Base-by-base conservation (phyloP, 495 filamentous ascomycete genomes). In the Chlorociboria aeruginascens region DNA sequence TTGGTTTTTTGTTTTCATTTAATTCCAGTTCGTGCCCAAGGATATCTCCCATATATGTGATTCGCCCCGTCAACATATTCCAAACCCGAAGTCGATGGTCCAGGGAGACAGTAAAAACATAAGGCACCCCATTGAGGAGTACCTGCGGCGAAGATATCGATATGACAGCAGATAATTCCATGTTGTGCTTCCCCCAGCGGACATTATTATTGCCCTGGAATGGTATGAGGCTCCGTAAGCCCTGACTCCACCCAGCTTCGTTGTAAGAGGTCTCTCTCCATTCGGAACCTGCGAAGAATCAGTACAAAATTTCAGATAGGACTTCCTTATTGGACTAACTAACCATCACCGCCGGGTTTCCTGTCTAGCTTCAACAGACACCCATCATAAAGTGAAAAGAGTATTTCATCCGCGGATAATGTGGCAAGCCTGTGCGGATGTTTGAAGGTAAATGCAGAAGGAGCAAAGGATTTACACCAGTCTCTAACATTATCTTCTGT, bases 51-150 rank as follows among this genome's bases (percentile, higher is more conserved):
- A 79, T 77, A 42, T 81, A 74, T 0, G 82, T 75, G 39, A 85
- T 73, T 58, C 77, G 81, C 44, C 87, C 87, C 30, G 74, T 83
- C 2, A 72, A 66, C 13, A 86, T 67, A 55, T 90, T 90, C 90
- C 89, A 95, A 28, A 86, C 78, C 57, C 85, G 81, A 57, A 99
- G 63, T 2, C 78, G 82, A 56, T 97, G 89, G 52, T 97, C 85
- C 35, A 96, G 61, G 55, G 82, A 90, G 28, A 92, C 77, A 0
- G 87, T 87, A 56, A 93, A 92, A 1, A 93, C 71, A 57, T 89
- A 75, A 3, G 66, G 61, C 0, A 62, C 63, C 16, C 66, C 59
- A 30, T 67, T 55, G 20, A 68, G 72, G 1, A 75, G 79, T 16
- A 75, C 71, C 53, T 81, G 76, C 17, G 81, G 76, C 37, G 82